These are phyloP conservation scores for Tolypocladium nubicola DNA, from an alignment of 2,329 filamentous ascomycete species.

Conservation along the genomic window DNA sequence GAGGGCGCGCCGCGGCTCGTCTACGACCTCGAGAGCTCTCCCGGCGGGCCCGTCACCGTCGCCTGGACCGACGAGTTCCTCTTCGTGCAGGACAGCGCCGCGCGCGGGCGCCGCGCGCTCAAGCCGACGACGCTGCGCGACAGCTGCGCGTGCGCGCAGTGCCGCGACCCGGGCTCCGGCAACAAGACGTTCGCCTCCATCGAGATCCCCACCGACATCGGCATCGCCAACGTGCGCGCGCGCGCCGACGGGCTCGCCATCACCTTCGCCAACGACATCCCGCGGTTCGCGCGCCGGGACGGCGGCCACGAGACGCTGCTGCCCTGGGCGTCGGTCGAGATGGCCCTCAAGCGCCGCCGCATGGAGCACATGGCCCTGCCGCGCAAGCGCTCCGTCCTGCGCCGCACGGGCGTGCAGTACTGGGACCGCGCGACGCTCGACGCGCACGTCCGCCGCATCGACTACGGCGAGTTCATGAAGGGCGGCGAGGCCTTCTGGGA, in stretches of 20 bases:
- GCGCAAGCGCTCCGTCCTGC: constrained; percentile 15
- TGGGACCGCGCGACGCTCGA: constrained; percentile 31
- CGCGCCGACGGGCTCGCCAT: constrained; percentile 38
- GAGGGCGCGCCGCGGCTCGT: constrained; percentile 5
- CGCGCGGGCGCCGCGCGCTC: constrained; percentile 12
- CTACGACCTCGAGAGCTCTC: background rate
- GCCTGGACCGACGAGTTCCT: constrained; percentile 16
- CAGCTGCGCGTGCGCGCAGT: constrained; percentile 39
- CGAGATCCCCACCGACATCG: constrained; percentile 25
- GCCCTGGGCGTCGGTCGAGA: constrained; percentile 25
- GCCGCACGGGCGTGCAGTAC: constrained; percentile 20
- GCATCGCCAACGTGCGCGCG: constrained; percentile 17
- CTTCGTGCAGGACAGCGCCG: constrained; percentile 15
- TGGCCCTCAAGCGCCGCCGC: constrained; percentile 13
- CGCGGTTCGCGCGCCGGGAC: constrained; percentile 11
- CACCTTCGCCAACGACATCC: constrained; percentile 44
- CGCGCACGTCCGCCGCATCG: constrained; percentile 43
- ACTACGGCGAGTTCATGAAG: constrained; percentile 63
- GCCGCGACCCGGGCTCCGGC: constrained; percentile 46
- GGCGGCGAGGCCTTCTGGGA: constrained; percentile 43
- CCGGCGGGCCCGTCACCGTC: constrained; percentile 9
- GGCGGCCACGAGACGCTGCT: constrained; percentile 23
- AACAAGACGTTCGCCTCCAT: constrained; percentile 42
- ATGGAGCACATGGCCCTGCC: constrained; percentile 12
- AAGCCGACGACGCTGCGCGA: constrained; percentile 35